Base-by-base conservation (phyloP, 495 filamentous ascomycete species). In the Penicillium salamii region DNA sequence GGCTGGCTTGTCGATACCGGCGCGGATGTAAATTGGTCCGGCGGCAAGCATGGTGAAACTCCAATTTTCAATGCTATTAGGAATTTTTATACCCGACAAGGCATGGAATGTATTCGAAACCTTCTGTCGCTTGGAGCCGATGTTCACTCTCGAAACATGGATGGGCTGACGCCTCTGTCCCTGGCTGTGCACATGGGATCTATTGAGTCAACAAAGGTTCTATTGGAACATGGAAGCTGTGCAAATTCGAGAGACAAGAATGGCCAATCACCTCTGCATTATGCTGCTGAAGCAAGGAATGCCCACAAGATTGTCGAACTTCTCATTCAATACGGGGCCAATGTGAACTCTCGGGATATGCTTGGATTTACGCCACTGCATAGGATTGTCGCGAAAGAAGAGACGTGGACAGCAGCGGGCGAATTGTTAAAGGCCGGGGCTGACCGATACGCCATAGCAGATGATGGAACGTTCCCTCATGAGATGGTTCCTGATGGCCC, bases 291-390 rank as follows among this genome's bases (percentile, higher is more conserved):
- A 19, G 11, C 12, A 44, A 44, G 17, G 11, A 20, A 38, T 13
- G 20, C 31, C 7, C 31, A 23, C 17, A 33, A 37, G 7, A 29
- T 51, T 6, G 33, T 39, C 14, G 9, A 13, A 15, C 49, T 51
- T 29, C 23, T 51, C 32, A 21, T 51, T 31, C 39, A 33, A 20
- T 7, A 29, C 34, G 40, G 49, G 7, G 49, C 49, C 5, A 32
- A 51, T 29, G 29, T 51, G 19, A 51, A 51, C 18, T 28, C 40
- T n/a, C 49, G 40, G 8, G 49, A 51, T 29, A 18, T 9, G 19
- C 31, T n/a, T 9, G 49, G 49, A 37, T 44, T 29, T 38, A 51
- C 49, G 7, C 49, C 49, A 20, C 24, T 51, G 14, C 49, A 51
- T 40, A 37, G 23, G 21, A 41, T 24, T 3, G 40, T 44, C 12